phyloP scores from a whole-genome alignment of 2,329 filamentous ascomycete genomes.

The Coleophoma cylindrospora region DNA sequence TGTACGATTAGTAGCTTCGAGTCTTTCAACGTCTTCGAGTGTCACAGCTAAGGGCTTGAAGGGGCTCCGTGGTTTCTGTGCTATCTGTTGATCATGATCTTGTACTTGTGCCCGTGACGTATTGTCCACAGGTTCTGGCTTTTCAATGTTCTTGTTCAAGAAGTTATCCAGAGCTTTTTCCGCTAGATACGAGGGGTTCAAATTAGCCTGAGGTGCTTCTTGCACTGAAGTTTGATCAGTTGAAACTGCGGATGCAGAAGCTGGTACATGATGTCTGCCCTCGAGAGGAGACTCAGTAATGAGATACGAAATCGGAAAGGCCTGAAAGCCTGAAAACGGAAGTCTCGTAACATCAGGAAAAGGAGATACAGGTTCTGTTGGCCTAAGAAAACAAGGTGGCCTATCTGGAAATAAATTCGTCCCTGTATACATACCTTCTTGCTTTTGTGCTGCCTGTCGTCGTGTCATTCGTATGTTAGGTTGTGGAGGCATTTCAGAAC shows the following conservation, averaged over 20 bases:
- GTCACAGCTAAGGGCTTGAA: conserved; percentile 10
- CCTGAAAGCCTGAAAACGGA: not conserved
- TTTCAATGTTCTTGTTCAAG: not conserved
- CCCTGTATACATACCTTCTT: not conserved
- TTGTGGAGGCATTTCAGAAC: not conserved
- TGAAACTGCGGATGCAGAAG: too few species aligned
- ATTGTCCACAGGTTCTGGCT: not conserved
- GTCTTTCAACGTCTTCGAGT: conserved; percentile 21
- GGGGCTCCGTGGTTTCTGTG: not conserved
- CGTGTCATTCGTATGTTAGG: not conserved
- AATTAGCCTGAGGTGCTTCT: conserved; percentile 9
- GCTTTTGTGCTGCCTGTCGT: not conserved
- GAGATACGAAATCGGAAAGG: too few species aligned
- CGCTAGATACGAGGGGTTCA: conserved; percentile 16
- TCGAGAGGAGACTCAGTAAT: too few species aligned
- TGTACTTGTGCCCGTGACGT: not conserved
- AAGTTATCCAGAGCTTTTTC: conserved; percentile 12
- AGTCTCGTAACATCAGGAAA: not conserved
- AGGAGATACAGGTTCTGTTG: not conserved
- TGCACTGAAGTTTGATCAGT: too few species aligned
- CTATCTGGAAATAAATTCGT: not conserved
- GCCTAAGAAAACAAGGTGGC: not conserved
- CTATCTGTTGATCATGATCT: not conserved
- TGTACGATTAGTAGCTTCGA: conserved; percentile 3
- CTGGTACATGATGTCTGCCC: too few species aligned